A percentile compares a stretch with the other conserved stretches of the same genome.
These are phyloP conservation scores for Rhizophora apiculata DNA, from an alignment of 345 rosid genomes.

Conservation along the genomic window DNA sequence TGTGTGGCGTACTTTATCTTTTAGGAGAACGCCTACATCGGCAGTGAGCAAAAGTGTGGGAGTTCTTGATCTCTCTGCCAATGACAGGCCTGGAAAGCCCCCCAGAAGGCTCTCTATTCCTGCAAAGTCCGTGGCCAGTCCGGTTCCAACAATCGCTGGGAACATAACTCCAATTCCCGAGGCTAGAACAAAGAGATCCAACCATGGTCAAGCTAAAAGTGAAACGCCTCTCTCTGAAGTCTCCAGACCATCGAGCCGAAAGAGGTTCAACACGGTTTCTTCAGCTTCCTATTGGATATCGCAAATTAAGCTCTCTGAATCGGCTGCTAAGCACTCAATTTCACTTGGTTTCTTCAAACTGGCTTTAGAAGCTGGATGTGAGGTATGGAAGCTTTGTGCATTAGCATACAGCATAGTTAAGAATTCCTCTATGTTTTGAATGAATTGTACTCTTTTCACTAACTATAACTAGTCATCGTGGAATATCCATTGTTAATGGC, in stretches of 20 bases:
- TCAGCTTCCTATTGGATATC: constrained; percentile 71
- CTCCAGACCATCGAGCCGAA: constrained; percentile 45
- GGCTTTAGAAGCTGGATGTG: constrained; percentile 76
- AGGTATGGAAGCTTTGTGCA: constrained; percentile 40
- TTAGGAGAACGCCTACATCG: constrained; percentile 47
- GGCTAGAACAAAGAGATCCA: constrained; percentile 43
- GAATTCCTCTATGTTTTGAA: no score
- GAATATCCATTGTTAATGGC: no score
- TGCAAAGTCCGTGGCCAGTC: constrained; percentile 40
- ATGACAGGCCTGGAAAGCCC: constrained; percentile 73
- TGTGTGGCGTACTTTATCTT: background rate
- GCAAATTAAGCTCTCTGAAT: constrained; percentile 75
- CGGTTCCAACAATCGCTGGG: constrained; percentile 35
- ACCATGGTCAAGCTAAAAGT: constrained; percentile 34
- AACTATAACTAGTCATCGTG: background rate
- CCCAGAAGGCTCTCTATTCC: constrained; percentile 83
- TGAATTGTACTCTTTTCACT: no score
- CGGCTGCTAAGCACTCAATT: constrained; percentile 65
- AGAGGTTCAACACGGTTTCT: constrained; percentile 44
- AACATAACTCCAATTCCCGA: constrained; percentile 61
- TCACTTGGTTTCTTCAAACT: constrained; percentile 91
- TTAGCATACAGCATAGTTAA: no score
- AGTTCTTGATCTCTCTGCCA: constrained; percentile 63
- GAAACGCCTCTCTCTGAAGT: constrained; percentile 56
- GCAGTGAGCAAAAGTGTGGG: constrained; percentile 73